Conservation (phyloP, 2,329 filamentous ascomycete genomes). For the Diaporthe vaccinii region DNA sequence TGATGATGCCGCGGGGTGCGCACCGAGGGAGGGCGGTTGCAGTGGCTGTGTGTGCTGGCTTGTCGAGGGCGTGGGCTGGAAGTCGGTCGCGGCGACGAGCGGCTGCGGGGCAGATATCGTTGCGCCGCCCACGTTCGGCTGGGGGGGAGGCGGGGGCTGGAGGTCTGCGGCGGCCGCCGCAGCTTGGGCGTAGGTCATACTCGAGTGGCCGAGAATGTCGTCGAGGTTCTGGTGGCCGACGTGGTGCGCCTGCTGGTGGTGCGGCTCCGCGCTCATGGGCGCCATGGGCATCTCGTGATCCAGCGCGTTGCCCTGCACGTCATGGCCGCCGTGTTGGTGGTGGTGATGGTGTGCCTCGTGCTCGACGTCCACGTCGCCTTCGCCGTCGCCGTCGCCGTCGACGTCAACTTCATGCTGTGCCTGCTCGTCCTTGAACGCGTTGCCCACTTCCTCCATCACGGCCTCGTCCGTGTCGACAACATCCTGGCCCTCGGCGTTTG, state of each 20-base stretch:
- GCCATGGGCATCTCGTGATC: constrained; percentile 41
- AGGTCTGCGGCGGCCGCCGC: constrained; percentile 39
- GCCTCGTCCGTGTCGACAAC: constrained; percentile 23
- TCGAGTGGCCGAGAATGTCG: constrained; percentile 35
- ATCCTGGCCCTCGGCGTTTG: constrained; percentile 14
- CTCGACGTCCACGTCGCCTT: constrained; percentile 26
- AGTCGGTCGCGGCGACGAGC: constrained; percentile 41
- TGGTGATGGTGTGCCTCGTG: constrained; percentile 16
- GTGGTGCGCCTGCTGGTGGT: constrained; percentile 35
- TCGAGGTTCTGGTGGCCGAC: constrained; percentile 32
- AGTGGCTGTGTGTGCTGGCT: constrained; percentile 10
- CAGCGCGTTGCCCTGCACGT: constrained; percentile 32
- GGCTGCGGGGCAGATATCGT: constrained; percentile 41
- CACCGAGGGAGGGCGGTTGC: background rate
- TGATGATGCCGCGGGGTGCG: background rate
- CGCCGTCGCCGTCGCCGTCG: constrained; percentile 23
- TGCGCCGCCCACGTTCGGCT: constrained; percentile 33
- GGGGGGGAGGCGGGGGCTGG: constrained; percentile 36
- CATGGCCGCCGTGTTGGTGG: constrained; percentile 19
- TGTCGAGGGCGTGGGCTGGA: constrained; percentile 40
- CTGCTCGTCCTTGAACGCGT: constrained; percentile 24
- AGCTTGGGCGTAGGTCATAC: constrained; percentile 35
- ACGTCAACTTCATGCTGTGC: constrained; percentile 4
- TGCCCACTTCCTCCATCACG: constrained; percentile 33
- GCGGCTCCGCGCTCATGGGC: constrained; percentile 38